Conservation (phyloP, 116 monocot genomes). For the Papilionanthe hybrid region DNA sequence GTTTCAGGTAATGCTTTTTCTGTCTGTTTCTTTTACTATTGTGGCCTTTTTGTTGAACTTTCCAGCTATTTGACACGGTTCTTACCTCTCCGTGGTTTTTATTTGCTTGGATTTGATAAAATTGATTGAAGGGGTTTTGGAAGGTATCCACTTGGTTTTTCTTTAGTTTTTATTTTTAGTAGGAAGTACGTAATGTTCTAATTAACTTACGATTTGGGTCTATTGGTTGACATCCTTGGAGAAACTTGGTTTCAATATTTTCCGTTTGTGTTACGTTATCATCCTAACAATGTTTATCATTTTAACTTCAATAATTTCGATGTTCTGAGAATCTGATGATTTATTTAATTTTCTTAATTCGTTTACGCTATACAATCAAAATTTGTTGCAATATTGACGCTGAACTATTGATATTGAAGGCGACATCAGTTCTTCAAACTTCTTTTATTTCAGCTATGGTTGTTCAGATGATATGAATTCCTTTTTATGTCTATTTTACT, state of each 20-base stretch:
- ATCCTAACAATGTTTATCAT: too few species aligned
- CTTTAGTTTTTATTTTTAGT: neutral
- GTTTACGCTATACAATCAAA: neutral
- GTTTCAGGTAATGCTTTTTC: neutral
- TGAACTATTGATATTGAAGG: neutral
- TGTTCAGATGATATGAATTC: neutral
- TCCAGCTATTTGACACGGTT: neutral
- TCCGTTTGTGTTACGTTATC: too few species aligned
- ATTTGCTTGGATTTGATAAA: neutral
- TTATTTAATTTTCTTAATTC: neutral
- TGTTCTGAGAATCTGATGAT: neutral
- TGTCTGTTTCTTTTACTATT: neutral
- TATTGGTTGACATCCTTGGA: too few species aligned
- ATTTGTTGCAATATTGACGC: neutral
- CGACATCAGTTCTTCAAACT: neutral
- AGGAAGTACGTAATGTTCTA: too few species aligned
- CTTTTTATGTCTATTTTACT: neutral
- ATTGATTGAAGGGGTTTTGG: neutral
- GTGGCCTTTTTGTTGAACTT: neutral
- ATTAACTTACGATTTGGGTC: too few species aligned
- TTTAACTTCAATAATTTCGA: neutral
- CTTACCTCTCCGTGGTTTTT: neutral
- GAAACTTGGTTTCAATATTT: too few species aligned
- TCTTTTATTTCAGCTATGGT: neutral
- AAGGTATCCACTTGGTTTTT: too few species aligned